Percentiles rank a stretch among this genome's conserved stretches.
Evolutionary conservation across 225 moss, liverwort and hornwort species (phyloP).

Genomic region (Pseudisothecium myosuroides): DNA sequence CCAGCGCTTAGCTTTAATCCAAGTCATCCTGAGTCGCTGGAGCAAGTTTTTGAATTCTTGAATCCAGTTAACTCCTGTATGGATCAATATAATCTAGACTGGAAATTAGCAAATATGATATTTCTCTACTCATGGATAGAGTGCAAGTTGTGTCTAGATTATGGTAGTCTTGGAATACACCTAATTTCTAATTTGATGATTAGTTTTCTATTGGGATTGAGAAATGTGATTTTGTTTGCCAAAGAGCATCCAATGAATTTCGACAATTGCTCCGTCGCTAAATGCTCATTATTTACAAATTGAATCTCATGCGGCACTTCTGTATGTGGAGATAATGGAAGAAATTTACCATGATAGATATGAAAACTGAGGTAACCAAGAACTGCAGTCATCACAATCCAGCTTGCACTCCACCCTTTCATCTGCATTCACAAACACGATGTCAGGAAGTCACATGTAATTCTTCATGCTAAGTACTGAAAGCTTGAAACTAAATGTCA

Average conservation of each 20-base stretch:
- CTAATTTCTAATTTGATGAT: background rate
- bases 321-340: background rate
- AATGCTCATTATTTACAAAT: background rate
- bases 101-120: background rate
- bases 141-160: background rate
- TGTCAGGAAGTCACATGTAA: background rate
- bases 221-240: background rate
- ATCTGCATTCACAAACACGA: background rate
- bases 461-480: background rate
- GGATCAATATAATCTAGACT: background rate
- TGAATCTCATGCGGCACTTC: background rate
- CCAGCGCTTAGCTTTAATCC: background rate
- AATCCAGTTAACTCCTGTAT: background rate
- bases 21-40: background rate
- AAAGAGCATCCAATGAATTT: background rate
- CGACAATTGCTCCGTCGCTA: background rate
- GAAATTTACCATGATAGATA: background rate
- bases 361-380: conserved; percentile 1
- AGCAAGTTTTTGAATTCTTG: background rate
- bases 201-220: background rate
- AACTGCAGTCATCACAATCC: background rate
- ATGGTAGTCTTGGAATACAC: background rate
- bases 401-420: conserved; percentile 11
- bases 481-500: background rate
- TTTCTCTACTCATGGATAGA: background rate